Conservation (phyloP, 2,329 filamentous ascomycete genomes). For the Meredithiella fracta region DNA sequence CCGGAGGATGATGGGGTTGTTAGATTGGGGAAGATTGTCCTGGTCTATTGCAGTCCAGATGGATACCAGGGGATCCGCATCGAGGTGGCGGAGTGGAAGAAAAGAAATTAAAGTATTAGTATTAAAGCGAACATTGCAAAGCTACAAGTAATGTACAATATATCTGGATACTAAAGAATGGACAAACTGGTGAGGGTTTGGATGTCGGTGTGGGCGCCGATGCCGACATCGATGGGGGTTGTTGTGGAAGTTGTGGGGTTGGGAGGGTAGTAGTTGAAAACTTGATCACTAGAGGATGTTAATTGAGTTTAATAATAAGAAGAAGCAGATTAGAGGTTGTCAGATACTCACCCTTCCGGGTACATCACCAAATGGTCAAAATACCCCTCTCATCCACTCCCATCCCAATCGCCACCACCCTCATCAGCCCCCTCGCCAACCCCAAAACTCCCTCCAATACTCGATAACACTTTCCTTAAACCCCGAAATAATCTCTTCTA, state of each 20-base stretch:
- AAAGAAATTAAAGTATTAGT: neutral
- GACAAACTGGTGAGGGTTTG: conserved; percentile 20
- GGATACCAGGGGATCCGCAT: neutral
- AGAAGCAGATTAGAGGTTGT: conserved; percentile 17
- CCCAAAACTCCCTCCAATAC: conserved; percentile 32
- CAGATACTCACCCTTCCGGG: conserved; percentile 26
- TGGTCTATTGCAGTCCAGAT: neutral
- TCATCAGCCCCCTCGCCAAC: conserved; percentile 34
- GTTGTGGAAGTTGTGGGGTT: conserved; percentile 20
- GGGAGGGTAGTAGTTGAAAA: conserved; percentile 30
- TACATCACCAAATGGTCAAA: conserved; percentile 38
- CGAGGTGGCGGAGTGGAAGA: neutral
- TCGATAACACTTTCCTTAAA: conserved; percentile 31
- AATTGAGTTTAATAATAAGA: conserved; percentile 23
- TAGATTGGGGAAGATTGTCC: too few relatives aligned
- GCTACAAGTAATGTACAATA: neutral
- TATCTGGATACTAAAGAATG: neutral
- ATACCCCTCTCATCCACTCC: conserved; percentile 34
- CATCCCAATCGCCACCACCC: conserved; percentile 37
- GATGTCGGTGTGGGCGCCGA: conserved; percentile 32
- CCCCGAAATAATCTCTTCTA: conserved; percentile 27
- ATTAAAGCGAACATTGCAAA: neutral
- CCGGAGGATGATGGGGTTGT: too few relatives aligned
- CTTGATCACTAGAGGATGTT: conserved; percentile 15
- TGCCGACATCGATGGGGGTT: conserved; percentile 20